phyloP scores from a whole-genome alignment of 2,329 filamentous ascomycete species.

The Blastomyces silverae region DNA sequence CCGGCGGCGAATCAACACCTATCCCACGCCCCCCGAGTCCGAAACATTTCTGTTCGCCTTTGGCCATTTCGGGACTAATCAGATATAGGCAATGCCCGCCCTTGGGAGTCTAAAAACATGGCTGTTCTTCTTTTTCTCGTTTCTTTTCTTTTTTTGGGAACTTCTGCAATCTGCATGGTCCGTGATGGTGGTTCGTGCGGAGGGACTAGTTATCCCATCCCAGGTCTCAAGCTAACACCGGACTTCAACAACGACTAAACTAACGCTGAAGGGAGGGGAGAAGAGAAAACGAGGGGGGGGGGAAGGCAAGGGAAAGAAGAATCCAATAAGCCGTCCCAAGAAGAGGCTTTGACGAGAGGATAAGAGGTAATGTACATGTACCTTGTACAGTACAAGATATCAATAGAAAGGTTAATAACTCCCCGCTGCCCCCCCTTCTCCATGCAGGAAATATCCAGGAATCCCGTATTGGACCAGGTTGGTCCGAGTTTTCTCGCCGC shows the following conservation, averaged over 20 bases:
- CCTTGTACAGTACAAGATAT: no score
- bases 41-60: constrained; percentile 3
- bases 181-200: not conserved
- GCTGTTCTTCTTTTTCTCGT: not conserved
- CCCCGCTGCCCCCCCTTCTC: no score
- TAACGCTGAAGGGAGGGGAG: not conserved
- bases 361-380: no score
- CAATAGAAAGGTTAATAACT: no score
- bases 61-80: constrained; percentile 5
- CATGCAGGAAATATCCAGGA: not conserved
- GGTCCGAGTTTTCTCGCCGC: not conserved
- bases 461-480: constrained; percentile 4
- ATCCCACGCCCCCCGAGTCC: not conserved
- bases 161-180: not conserved
- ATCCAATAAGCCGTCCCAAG: no score
- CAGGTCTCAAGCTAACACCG: not conserved
- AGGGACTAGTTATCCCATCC: not conserved
- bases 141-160: not conserved
- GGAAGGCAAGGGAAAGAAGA: no score
- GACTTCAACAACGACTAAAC: not conserved
- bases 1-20: constrained; percentile 2
- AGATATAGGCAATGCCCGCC: not conserved
- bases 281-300: no score
- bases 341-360: no score
- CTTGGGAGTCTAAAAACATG: not conserved